These are phyloP conservation scores for Tulasnella sp. DNA, from an alignment of 768 basidiomycete genomes.

Conservation along the genomic window DNA sequence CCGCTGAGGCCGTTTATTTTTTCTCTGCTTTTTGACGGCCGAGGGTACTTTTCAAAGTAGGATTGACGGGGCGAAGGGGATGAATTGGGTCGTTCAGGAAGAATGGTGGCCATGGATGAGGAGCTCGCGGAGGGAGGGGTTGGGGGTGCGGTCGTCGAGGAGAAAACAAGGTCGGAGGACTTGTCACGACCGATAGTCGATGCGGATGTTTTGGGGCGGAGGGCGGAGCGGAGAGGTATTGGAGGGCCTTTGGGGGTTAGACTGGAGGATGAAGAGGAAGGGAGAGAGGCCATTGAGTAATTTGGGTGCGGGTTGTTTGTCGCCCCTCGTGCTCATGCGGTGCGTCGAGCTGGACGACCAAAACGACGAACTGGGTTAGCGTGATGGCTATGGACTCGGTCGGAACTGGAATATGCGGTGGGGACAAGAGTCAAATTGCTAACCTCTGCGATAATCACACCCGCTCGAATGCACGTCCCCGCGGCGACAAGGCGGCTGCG, in stretches of 20 bases:
- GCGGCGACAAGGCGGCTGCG: no score
- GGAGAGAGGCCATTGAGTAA: neutral
- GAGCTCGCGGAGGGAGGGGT: neutral
- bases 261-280: neutral
- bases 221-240: neutral
- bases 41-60: constrained; percentile 21
- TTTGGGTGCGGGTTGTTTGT: neutral
- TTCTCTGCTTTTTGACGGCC: constrained; percentile 10
- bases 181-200: neutral
- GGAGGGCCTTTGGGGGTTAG: neutral
- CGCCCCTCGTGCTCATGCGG: neutral
- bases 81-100: neutral
- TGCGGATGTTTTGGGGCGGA: constrained; percentile 9
- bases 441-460: no score
- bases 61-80: constrained; percentile 16
- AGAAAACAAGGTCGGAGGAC: neutral
- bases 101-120: neutral
- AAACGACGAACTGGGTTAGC: neutral
- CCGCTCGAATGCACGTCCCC: no score
- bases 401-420: no score
- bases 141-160: neutral
- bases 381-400: no score
- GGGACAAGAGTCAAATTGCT: no score
- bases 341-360: neutral
- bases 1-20: neutral